phyloP scores from a whole-genome alignment of 805 yeast genomes.

The Hanseniaspora nectarophila region DNA sequence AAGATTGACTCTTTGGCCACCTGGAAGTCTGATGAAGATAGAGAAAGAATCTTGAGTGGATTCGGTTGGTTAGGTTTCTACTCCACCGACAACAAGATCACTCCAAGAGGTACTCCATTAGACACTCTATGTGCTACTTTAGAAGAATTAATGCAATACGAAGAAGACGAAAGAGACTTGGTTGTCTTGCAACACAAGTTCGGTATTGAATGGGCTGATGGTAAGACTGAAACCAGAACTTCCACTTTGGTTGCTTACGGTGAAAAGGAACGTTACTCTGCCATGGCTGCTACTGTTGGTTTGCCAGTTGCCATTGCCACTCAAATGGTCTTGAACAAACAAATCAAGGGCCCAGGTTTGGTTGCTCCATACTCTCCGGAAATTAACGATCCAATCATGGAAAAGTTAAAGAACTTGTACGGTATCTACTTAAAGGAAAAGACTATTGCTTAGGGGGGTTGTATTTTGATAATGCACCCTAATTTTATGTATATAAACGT shows the following conservation, averaged over 20 bases:
- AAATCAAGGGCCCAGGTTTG: conserved; percentile 66
- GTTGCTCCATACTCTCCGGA: conserved; percentile 88
- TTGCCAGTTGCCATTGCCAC: conserved; percentile 96
- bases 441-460: conserved; percentile 36
- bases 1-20: conserved; percentile 66
- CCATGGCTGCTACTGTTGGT: conserved; percentile 98
- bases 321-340: conserved; percentile 73
- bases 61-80: conserved; percentile 90
- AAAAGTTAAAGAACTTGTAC: conserved; percentile 79
- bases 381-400: conserved; percentile 81
- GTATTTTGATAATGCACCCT: background rate
- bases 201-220: conserved; percentile 94
- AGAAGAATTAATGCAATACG: conserved; percentile 92
- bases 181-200: conserved; percentile 95
- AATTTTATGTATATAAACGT: too few species aligned
- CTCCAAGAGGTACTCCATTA: conserved; percentile 86
- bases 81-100: conserved; percentile 51
- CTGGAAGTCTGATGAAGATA: conserved; percentile 70
- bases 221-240: conserved; percentile 80
- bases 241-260: conserved; percentile 93
- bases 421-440: conserved; percentile 82
- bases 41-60: conserved; percentile 77
- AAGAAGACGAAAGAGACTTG: conserved; percentile 87
- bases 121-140: conserved; percentile 95
- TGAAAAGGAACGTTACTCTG: conserved; percentile 75